Evolutionary conservation across 805 yeast genomes (phyloP).

Genomic region (Danielozyma ontarioensis): DNA sequence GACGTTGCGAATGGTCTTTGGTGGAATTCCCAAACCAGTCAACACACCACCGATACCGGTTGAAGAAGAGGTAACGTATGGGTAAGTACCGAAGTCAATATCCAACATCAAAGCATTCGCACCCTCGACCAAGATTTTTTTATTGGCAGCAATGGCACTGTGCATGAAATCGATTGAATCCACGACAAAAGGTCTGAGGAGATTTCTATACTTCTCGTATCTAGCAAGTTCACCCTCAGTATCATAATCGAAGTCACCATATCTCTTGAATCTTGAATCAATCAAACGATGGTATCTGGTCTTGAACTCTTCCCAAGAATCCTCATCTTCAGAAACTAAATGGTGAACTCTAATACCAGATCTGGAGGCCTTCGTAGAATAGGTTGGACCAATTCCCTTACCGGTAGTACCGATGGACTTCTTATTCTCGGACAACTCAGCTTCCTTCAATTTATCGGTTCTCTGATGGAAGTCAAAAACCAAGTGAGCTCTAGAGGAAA

Average conservation of each 20-base stretch:
- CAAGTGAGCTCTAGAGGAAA: conserved; percentile 91
- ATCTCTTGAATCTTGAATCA: conserved; percentile 79
- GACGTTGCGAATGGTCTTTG: conserved; percentile 68
- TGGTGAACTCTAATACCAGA: conserved; percentile 97
- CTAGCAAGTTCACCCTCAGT: conserved; percentile 71
- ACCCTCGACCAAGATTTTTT: conserved; percentile 92
- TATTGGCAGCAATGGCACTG: conserved; percentile 66
- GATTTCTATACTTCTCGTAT: conserved; percentile 69
- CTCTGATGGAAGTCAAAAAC: conserved; percentile 98
- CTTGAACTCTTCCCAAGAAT: conserved; percentile 90
- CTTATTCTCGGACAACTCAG: conserved; percentile 74
- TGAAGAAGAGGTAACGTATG: conserved; percentile 91
- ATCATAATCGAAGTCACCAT: conserved; percentile 90
- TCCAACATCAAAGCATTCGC: conserved; percentile 98
- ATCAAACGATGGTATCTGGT: conserved; percentile 70
- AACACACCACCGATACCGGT: conserved; percentile 98
- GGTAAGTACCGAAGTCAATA: conserved; percentile 96
- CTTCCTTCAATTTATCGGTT: conserved; percentile 92
- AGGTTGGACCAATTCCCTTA: conserved; percentile 98
- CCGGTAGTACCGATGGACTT: conserved; percentile 97
- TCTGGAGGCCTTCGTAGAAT: conserved; percentile 93
- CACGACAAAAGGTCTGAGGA: conserved; percentile 83
- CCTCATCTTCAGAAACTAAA: conserved; percentile 82
- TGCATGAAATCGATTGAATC: conserved; percentile 87
- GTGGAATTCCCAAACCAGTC: conserved; percentile 97